Conservation (phyloP, 1,284 basidiomycete genomes). For the Mycena citricolor region DNA sequence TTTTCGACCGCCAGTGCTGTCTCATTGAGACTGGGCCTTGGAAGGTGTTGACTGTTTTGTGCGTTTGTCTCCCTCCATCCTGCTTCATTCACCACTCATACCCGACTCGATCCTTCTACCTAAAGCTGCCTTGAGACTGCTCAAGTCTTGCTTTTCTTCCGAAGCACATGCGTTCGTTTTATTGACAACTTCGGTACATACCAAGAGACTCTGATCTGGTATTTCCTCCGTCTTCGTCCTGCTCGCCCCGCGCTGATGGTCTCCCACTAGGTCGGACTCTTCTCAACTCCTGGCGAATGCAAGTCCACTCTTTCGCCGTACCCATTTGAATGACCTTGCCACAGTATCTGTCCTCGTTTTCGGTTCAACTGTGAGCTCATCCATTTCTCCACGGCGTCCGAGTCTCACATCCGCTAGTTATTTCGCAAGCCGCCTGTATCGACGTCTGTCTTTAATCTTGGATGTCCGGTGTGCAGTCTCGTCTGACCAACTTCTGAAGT, state of each 20-base stretch:
- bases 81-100: too few relatives aligned
- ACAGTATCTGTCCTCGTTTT: constrained; percentile 12
- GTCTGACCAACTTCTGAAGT: not conserved
- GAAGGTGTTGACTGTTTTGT: not conserved
- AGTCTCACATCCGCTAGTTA: not conserved
- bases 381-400: not conserved
- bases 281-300: constrained; percentile 11
- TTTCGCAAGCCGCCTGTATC: constrained; percentile 12
- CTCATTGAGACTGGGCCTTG: constrained; percentile 1
- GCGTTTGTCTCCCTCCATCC: not conserved
- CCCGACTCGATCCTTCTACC: too few relatives aligned
- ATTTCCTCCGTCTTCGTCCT: not conserved
- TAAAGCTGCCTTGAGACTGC: constrained; percentile 13
- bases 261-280: not conserved
- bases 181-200: constrained; percentile 2
- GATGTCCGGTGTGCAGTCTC: not conserved
- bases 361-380: constrained; percentile 6
- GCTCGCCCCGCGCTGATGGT: not conserved
- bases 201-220: constrained; percentile 10
- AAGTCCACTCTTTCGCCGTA: not conserved
- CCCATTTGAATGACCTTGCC: not conserved
- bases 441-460: not conserved
- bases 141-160: constrained; percentile 12
- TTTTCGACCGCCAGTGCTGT: not conserved
- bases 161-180: constrained; percentile 9